phyloP scores from a whole-genome alignment of 225 moss, liverwort and hornwort species.

The Pseudoscleropodium purum region DNA sequence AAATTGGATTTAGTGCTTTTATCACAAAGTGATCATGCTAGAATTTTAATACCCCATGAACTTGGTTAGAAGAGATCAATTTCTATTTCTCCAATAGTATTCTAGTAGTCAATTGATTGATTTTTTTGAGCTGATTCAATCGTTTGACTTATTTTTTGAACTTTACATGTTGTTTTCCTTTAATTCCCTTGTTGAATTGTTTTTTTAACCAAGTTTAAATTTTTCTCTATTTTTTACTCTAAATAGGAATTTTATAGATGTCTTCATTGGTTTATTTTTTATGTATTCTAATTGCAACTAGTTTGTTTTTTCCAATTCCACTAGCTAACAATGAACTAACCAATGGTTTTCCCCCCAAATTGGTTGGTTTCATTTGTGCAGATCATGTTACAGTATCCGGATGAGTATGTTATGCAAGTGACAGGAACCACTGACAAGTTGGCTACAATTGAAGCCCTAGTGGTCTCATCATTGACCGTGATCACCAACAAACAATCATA shows the following conservation, averaged over 20 bases:
- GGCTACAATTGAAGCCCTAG: not conserved
- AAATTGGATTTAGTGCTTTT: not conserved
- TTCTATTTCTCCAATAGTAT: no score
- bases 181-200: not conserved
- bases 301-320: accelerated
- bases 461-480: not conserved
- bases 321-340: not conserved
- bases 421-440: not conserved
- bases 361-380: not conserved
- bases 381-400: not conserved
- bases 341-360: accelerated
- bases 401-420: not conserved
- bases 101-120: no score
- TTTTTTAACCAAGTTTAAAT: accelerated
- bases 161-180: not conserved
- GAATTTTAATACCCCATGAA: no score
- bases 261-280: accelerated
- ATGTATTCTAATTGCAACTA: not conserved
- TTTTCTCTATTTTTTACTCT: accelerated
- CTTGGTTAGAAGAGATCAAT: no score
- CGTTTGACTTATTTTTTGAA: not conserved
- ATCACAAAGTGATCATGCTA: no score
- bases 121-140: no score
- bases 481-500: not conserved
- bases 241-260: no score